A percentile compares a stretch with the other conserved stretches of the same genome.
phyloP scores from a whole-genome alignment of 2,329 filamentous ascomycete genomes.

The Aureobasidium sp. region DNA sequence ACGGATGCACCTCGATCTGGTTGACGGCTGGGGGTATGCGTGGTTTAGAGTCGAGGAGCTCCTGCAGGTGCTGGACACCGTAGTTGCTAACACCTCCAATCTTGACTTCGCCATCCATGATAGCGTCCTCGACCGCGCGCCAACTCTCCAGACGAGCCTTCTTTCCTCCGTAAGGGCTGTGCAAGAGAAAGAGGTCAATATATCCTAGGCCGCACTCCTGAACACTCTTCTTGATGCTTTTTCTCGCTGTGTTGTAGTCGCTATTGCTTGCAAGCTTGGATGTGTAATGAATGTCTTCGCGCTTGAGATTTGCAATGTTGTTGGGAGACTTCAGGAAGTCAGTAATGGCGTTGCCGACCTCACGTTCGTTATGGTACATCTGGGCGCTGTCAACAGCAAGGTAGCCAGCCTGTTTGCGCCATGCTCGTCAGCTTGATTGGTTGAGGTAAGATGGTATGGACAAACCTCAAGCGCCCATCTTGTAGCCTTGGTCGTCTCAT shows the following conservation, averaged over 20 bases:
- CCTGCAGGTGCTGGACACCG: conserved; percentile 62
- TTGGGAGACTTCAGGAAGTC: conserved; percentile 45
- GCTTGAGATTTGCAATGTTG: conserved; percentile 47
- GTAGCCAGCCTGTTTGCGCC: conserved; percentile 36
- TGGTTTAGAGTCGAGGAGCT: conserved; percentile 58
- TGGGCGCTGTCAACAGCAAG: conserved; percentile 53
- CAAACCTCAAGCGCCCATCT: conserved; percentile 46
- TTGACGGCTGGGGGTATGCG: conserved; percentile 62
- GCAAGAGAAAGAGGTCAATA: conserved; percentile 72
- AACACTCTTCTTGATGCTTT: conserved; percentile 59
- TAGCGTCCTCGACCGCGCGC: conserved; percentile 69
- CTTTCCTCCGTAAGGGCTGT: conserved; percentile 70
- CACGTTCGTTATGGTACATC: conserved; percentile 64
- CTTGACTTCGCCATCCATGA: conserved; percentile 61
- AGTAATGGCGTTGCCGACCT: conserved; percentile 59
- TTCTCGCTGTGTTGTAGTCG: conserved; percentile 60
- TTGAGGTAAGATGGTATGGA: conserved; percentile 28
- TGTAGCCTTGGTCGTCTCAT: conserved; percentile 53
- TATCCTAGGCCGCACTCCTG: conserved; percentile 62
- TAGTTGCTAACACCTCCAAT: conserved; percentile 73
- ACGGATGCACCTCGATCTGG: conserved; percentile 76
- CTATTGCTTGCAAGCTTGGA: conserved; percentile 66
- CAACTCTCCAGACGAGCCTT: conserved; percentile 63
- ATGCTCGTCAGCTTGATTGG: conserved; percentile 24
- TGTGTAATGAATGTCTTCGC: conserved; percentile 71